Conservation (phyloP, 73 alveolate genomes). For the Symbiodinium pilosum region DNA sequence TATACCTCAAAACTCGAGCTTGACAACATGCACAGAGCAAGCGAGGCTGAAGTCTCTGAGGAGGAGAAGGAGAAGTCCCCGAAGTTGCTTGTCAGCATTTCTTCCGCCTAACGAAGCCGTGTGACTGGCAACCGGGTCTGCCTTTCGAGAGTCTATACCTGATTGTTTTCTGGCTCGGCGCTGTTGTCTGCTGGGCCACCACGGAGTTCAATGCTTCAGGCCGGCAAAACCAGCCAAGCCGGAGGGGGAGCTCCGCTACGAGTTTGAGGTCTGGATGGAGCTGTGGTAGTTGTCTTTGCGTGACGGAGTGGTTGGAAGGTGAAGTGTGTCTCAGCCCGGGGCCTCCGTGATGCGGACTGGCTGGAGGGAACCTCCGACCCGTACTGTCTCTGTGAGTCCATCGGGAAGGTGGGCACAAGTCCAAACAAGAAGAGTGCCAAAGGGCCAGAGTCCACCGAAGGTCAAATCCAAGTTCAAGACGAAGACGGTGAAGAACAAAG, state of each 20-base stretch:
- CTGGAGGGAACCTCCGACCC: conserved; percentile 88
- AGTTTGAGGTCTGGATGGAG: neutral
- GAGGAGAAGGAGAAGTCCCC: neutral
- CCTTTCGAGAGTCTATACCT: too few species aligned
- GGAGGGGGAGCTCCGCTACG: neutral
- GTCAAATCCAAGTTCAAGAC: conserved; percentile 77
- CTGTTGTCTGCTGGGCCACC: too few species aligned
- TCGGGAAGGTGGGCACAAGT: conserved; percentile 56
- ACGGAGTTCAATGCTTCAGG: too few species aligned
- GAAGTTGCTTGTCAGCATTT: neutral
- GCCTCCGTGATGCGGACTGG: conserved; percentile 84
- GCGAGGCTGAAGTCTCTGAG: neutral
- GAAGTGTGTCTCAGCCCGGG: conserved; percentile 80
- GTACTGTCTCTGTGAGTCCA: conserved; percentile 75
- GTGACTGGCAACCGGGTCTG: too few species aligned
- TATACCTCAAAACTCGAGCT: neutral
- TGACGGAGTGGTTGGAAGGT: too few species aligned
- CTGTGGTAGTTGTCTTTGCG: neutral
- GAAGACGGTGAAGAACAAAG: conserved; percentile 73
- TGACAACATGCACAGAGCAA: too few species aligned
- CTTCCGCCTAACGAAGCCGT: too few species aligned
- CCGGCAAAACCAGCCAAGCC: neutral
- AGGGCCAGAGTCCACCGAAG: neutral
- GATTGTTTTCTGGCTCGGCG: too few species aligned
- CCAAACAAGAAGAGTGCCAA: too few species aligned